Evolutionary conservation across 2,329 filamentous ascomycete species (phyloP), one percentile per base, ranked within the genome.

Genomic region (Phialocephala sp.): DNA sequence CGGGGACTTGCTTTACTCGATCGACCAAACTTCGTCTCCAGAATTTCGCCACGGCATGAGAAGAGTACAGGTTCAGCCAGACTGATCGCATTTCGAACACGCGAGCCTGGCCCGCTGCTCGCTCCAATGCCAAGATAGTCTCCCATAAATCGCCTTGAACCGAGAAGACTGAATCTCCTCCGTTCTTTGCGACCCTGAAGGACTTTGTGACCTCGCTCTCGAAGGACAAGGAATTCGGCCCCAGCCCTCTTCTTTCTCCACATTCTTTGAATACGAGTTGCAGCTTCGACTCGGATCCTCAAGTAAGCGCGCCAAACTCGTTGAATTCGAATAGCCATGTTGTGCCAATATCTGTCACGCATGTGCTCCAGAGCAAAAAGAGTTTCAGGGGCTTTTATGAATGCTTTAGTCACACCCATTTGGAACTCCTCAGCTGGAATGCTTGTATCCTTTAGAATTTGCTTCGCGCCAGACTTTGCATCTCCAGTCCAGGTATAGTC

Each of bases 261-360:
- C 82, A 97, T 94, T 50, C 93, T 87, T 77, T 98, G 95, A 71
- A 99, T 98, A 39, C 95, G 88, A 15, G 91, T 97, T 8, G 95
- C 95, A 66, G 92, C 95, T 79, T 99, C 95, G 32, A 89, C 91
- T 54, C 95, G 88, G 79, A 98, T 98, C 5, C 94, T 89, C 47
- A 98, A 85, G 76, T 97, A 98, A 60, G 96, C 97, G 73, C 95
- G 88, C 95, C 95, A 99, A 76, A 97, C 95, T 72, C 95, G 88
- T 80, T 99, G 95, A 66, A 99, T 98, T 66, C 95, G 89, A 66
- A 94, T 97, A 3, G 95, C 95, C 95, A 99, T 98, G 80, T 98
- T 99, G 79, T 98, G 94, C 94, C 94, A 98, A 80, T 98, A 99
- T 64, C 92, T 86, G 77, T 99, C 95, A 76, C 95, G 88, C 94